Percentiles rank a stretch among this genome's conserved stretches.
Evolutionary conservation across 805 yeast genomes (phyloP).

Genomic region (Nadsonia fulvescens): DNA sequence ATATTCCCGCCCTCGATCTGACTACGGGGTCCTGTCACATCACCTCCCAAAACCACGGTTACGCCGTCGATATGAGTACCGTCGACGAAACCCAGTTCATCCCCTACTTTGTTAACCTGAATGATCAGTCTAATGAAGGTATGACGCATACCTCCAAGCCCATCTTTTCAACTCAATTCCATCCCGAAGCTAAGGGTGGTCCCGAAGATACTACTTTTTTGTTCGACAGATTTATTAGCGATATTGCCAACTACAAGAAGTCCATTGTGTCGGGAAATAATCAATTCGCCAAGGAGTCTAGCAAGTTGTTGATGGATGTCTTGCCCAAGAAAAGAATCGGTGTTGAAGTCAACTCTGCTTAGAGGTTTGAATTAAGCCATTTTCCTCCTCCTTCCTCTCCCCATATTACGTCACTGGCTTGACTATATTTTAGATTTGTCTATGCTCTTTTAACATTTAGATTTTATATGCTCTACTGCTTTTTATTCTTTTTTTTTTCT

Average conservation of each 20-base stretch:
- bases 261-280: slow-evolving; percentile 25
- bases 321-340: slow-evolving; percentile 26
- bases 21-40: slow-evolving; percentile 88
- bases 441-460: too few relatives aligned
- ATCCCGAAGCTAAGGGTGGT: slow-evolving; percentile 99
- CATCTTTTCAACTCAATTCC: slow-evolving; percentile 92
- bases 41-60: slow-evolving; percentile 97
- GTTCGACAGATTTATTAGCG: slow-evolving; percentile 73
- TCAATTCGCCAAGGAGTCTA: slow-evolving; percentile 19
- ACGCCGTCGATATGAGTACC: slow-evolving; percentile 77
- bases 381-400: too few relatives aligned
- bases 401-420: too few relatives aligned
- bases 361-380: too few relatives aligned
- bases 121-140: slow-evolving; percentile 95
- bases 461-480: too few relatives aligned
- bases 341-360: slow-evolving; percentile 23
- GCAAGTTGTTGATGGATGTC: slow-evolving; percentile 20
- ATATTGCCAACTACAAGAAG: slow-evolving; percentile 41
- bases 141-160: slow-evolving; percentile 81
- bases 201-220: slow-evolving; percentile 84
- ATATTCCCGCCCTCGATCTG: slow-evolving; percentile 87
- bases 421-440: too few relatives aligned
- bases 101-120: slow-evolving; percentile 81
- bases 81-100: slow-evolving; percentile 60
- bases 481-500: too few relatives aligned